Conservation (phyloP, 345 rosid genomes). For the Gossypium ekmanianum region DNA sequence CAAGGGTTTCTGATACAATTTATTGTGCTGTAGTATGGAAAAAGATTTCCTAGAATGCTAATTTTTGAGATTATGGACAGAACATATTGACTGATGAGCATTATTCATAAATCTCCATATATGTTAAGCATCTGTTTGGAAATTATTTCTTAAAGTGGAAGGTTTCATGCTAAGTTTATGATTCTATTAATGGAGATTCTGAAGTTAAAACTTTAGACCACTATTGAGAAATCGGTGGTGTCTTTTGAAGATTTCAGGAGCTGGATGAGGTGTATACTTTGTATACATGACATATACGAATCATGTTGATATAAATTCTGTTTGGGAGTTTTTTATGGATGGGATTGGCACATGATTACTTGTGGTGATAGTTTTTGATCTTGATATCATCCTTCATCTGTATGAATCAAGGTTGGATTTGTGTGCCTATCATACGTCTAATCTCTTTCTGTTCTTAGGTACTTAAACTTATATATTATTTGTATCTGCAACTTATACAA, state of each 20-base stretch:
- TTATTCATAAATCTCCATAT: neutral
- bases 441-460: neutral
- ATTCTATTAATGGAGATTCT: neutral
- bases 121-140: neutral
- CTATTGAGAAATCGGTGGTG: conserved; percentile 22
- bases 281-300: conserved; percentile 6
- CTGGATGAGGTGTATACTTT: conserved; percentile 15
- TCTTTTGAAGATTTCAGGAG: conserved; percentile 18
- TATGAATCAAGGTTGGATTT: neutral
- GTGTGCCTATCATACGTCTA: neutral
- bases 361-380: conserved; percentile 13
- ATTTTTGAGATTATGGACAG: neutral
- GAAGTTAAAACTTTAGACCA: neutral
- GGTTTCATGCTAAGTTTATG: neutral
- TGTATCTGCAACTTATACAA: neutral
- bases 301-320: neutral
- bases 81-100: neutral
- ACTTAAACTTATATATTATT: neutral
- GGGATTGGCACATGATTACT: neutral
- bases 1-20: conserved; percentile 2
- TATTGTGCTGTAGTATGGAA: neutral
- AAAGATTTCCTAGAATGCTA: neutral
- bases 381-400: conserved; percentile 8
- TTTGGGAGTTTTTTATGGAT: conserved; percentile 14
- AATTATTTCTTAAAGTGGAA: neutral